Evolutionary conservation across 2,329 filamentous ascomycete genomes (phyloP), one percentile per base, ranked within the genome.

Genomic region (Albifimbria verrucaria): DNA sequence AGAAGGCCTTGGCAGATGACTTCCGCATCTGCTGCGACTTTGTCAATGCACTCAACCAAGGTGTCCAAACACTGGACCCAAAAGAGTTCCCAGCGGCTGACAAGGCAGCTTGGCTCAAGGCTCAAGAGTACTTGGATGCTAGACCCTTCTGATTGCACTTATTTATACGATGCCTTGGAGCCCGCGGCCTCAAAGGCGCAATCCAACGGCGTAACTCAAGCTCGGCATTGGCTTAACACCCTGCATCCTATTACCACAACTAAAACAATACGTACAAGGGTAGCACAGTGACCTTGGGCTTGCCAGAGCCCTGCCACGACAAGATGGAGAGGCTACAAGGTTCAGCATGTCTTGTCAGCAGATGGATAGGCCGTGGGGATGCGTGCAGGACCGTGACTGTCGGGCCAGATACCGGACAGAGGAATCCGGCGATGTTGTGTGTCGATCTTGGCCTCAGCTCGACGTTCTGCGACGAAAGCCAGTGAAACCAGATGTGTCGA

Each of bases 1-100:
- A 11, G 76, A 79, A n/a, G 39, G 71, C 82, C 45, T 77, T 86
- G 56, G 68, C 69, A n/a, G 82, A 85, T 46, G 85, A 88, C 64
- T 71, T 88, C 22, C 75, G 79, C 10, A 75, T 82, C 22, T 78
- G 77, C 42, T 80, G 78, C 57, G 74, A 74, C 28, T 85, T 87
- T 63, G 80, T 87, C 58, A 74, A 78, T 52, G 81, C 82, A 4
- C 65, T 88, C 32, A 74, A 80, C 57, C 74, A 73, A 20, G 84
- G 83, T 42, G 69, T 87, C n/a, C 77, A 81, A 66, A 76, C 74
- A 10, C 65, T 87, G 9, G 74, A 73, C 48, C 69, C 68, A 24
- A 73, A 77, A 50, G 75, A 80, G 57, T 61, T 86, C 17, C 62
- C 73, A 4, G 65, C 70, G 22, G 67, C 64, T 2, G 78, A 81